These are phyloP conservation scores for Lagenidium giganteum DNA, from an alignment of 352 stramenopile species.

Conservation along the genomic window DNA sequence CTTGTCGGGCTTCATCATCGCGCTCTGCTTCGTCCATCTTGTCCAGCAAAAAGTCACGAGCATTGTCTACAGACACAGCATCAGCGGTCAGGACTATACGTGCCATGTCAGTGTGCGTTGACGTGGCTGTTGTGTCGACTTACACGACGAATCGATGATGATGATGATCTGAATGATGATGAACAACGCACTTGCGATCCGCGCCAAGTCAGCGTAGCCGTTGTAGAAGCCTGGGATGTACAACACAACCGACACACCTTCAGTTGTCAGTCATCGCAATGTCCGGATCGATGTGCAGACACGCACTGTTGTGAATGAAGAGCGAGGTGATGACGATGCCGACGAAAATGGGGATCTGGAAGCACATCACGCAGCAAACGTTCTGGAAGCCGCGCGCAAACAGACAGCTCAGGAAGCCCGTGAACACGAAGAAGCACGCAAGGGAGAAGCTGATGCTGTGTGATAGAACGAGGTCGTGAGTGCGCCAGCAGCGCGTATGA, in stretches of 20 bases:
- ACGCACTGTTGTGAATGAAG: constrained; percentile 58
- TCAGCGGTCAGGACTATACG: no score
- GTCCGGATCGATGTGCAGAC: neutral
- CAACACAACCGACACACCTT: neutral
- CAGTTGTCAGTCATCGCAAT: neutral
- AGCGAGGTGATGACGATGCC: constrained; percentile 45
- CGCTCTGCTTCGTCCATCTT: constrained; percentile 62
- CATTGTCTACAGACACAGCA: constrained; percentile 53
- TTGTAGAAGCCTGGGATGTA: constrained; percentile 50
- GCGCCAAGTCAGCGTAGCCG: constrained; percentile 52
- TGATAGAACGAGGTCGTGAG: neutral
- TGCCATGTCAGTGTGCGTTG: no score
- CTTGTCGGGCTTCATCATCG: constrained; percentile 44
- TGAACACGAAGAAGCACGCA: constrained; percentile 58
- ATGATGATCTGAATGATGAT: constrained; percentile 80
- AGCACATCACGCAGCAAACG: constrained; percentile 56
- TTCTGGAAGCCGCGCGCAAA: constrained; percentile 45
- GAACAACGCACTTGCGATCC: constrained; percentile 53
- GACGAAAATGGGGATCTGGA: constrained; percentile 61
- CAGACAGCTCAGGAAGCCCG: constrained; percentile 39
- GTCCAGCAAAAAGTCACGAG: constrained; percentile 57
- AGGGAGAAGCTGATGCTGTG: constrained; percentile 65
- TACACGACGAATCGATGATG: constrained; percentile 73
- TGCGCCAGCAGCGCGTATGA: no score
- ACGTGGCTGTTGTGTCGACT: neutral